Evolutionary conservation across 768 basidiomycete species (phyloP), one percentile per base, ranked within the genome.

Genomic region (Pulveroboletus ravenelii): DNA sequence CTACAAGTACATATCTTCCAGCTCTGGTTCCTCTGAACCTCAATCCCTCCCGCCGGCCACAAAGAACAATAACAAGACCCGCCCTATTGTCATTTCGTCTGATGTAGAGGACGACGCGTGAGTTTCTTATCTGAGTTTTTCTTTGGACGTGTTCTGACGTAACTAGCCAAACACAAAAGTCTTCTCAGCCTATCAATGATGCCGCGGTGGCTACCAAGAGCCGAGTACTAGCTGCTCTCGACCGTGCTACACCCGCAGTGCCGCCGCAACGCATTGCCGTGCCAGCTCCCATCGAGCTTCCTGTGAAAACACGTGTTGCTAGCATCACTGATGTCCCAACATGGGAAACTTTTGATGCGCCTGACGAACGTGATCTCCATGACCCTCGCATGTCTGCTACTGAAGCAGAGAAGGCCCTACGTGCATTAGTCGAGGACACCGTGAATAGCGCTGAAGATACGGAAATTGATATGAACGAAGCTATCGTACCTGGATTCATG

Each of bases 351-450:
- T 68, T 70, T 32, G 64, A 65, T 40, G 52, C 41, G 10, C 64
- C 66, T 23, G 57, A 69, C 30, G 58, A 65, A 3, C 58, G 56
- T 15, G 20, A 37, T 15, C 42, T 63, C 14, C 48, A 66, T 15
- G 69, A 72, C 13, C 67, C 70, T 27, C 51, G 42, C n/a, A 74
- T 67, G 63, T 63, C 71, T 18, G 60, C 76, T 29, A 70, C 66
- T 0, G 88, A 93, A 18, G 83, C 89, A 0, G 89, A 93, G 59
- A 84, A 82, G 57, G 88, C 84, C 18, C 70, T 93, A 45, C 79
- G 83, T 20, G 89, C 91, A 36, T 72, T 93, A 15, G 81, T 94
- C 54, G 78, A 79, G 41, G 84, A 84, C 6, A 78, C 76, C 12
- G 77, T 83, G 60, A 78, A 80, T 45, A 59, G 34, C 20, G 78